Base-by-base conservation (phyloP, 1,284 basidiomycete genomes). In the Megacollybia platyphylla region DNA sequence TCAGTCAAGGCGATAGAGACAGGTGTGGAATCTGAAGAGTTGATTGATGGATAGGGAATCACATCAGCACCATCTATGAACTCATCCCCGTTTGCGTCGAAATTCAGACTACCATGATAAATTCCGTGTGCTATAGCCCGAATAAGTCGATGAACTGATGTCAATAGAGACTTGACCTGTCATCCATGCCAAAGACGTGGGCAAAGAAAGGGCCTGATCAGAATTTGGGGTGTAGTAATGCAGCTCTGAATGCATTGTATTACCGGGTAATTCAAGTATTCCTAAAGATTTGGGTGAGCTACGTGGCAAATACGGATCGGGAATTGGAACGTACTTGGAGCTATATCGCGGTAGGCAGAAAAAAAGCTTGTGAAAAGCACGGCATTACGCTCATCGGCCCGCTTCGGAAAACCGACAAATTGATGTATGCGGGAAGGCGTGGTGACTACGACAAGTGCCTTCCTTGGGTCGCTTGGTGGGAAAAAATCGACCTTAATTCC, bases 341-440 rank as follows among this genome's bases (percentile, higher is more conserved):
- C 73, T 4, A 68, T 67, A 44, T 91, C 87, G 34, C 78, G 66
- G 50, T 89, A 87, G 7, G 67, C 64, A 30, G 74, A 70, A 55
- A 93, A 91, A 24, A 93, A 59, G 13, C 74, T 68, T 31, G 82
- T 75, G 52, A 87, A 83, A 20, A 89, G 74, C 4, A 11, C 10
- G 46, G 84, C 78, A 13, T 84, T 82, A 3, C 73, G 76, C n/a
- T 86, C 86, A 29, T 86, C 82, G 15, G 74, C 64, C 41, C 72
- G 73, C 48, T 69, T 68, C 15, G 76, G 69, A 38, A 64, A 52
- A 0, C 90, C 93, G 42, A 82, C 71, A 47, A 93, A 90, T 56
- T 97, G 92, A 57, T 96, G 96, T 53, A 97, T 85, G 45, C 93
- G 74, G 4, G 87, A 85, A 24, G 81, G 75, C 1, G 94, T 97